Evolutionary conservation across 2,329 filamentous ascomycete genomes (phyloP).

Genomic region (Trichoderma arundinaceum): DNA sequence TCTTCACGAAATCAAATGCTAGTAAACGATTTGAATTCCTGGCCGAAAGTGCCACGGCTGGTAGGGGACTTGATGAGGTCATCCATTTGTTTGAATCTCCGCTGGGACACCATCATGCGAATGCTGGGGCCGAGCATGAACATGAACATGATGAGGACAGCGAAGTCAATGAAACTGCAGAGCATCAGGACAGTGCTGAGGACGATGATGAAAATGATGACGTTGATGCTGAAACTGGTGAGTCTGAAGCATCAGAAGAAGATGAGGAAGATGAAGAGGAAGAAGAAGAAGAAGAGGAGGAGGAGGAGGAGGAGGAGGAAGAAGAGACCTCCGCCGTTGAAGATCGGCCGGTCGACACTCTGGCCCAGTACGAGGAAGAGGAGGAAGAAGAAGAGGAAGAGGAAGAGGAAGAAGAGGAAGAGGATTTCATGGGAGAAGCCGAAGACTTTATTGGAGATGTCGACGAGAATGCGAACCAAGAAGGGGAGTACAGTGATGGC

Average conservation of each 20-base stretch:
- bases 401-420: conserved; percentile 31
- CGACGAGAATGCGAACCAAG: conserved; percentile 31
- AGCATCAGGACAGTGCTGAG: conserved; percentile 6
- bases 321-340: conserved; percentile 33
- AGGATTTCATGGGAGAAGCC: conserved; percentile 14
- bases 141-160: conserved; percentile 26
- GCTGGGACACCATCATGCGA: conserved; percentile 8
- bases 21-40: conserved; percentile 49
- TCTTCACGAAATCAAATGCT: conserved; percentile 49
- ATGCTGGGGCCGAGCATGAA: conserved; percentile 31
- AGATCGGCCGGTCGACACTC: conserved; percentile 30
- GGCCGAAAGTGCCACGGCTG: conserved; percentile 50
- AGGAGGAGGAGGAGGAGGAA: conserved; percentile 22
- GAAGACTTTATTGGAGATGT: conserved; percentile 34
- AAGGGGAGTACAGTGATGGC: conserved; percentile 15
- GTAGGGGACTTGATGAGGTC: conserved; percentile 50
- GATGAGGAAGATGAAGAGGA: conserved; percentile 31
- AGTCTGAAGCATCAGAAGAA: conserved; percentile 33
- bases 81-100: conserved; percentile 47
- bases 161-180: conserved; percentile 4
- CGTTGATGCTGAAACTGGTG: conserved; percentile 4
- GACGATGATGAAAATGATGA: conserved; percentile 7
- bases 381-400: conserved; percentile 10
- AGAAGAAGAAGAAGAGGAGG: conserved; percentile 31
- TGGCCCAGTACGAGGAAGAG: conserved; percentile 25